Percentiles rank a stretch among this genome's conserved stretches.
Evolutionary conservation across 1,284 basidiomycete species (phyloP).

Genomic region (Mycena citricolor): DNA sequence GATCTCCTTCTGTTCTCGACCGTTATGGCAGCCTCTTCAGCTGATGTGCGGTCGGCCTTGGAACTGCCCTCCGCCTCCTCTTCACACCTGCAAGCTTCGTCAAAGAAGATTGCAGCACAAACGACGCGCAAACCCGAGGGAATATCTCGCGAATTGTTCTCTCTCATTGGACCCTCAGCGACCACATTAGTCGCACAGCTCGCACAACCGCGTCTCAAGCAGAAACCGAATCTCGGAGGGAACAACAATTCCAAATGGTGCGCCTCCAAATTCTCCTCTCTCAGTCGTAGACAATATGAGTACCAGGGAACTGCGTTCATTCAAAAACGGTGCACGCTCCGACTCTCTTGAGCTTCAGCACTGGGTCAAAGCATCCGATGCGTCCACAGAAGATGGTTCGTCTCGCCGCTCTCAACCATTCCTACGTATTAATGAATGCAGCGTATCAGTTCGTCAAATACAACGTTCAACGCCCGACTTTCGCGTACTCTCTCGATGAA

Average conservation of each 20-base stretch:
- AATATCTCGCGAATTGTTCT: conserved; percentile 90
- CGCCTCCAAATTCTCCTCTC: conserved; percentile 11
- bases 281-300: too few relatives aligned
- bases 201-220: conserved; percentile 83
- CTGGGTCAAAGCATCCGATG: conserved; percentile 65
- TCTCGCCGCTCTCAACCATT: not conserved
- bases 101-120: conserved; percentile 38
- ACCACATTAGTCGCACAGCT: conserved; percentile 78
- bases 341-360: conserved; percentile 64
- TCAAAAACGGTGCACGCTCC: conserved; percentile 64
- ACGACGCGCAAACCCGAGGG: conserved; percentile 76
- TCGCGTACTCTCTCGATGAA: conserved; percentile 89
- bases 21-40: conserved; percentile 64
- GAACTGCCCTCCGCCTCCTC: conserved; percentile 52
- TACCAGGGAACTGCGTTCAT: conserved; percentile 71
- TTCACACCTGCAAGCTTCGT: conserved; percentile 41
- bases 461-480: conserved; percentile 68
- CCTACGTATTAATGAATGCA: conserved; percentile 28
- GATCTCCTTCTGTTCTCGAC: conserved; percentile 5
- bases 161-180: conserved; percentile 89
- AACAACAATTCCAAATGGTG: conserved; percentile 68
- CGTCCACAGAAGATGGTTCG: conserved; percentile 52
- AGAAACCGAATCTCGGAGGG: conserved; percentile 73
- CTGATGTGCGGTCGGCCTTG: conserved; percentile 82
- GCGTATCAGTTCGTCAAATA: conserved; percentile 83